These are phyloP conservation scores for Cinnamomum chago DNA, from an alignment of 164 flowering plant genomes.

Conservation along the genomic window DNA sequence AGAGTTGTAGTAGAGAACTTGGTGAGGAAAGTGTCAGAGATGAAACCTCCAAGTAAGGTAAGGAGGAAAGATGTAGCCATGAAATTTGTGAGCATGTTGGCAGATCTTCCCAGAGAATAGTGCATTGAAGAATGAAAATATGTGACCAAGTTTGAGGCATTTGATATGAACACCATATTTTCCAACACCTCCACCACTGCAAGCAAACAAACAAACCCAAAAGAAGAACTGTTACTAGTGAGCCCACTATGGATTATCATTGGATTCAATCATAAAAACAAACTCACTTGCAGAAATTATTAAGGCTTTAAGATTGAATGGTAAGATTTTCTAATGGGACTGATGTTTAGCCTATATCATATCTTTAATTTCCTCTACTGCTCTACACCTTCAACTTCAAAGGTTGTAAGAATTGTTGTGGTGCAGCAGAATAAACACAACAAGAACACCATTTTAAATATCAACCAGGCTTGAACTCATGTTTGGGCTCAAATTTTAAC, in stretches of 20 bases:
- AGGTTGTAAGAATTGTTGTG: neutral
- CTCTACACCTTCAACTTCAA: neutral
- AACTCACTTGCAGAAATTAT: too few relatives aligned
- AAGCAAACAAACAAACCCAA: neutral
- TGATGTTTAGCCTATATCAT: too few relatives aligned
- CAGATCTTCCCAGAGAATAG: constrained; percentile 25
- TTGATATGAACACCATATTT: constrained; percentile 38
- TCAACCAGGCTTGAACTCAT: too few relatives aligned
- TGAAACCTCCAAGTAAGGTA: constrained; percentile 31
- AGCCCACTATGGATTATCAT: neutral
- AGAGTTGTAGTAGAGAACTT: constrained; percentile 27
- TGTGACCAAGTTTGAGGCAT: constrained; percentile 34
- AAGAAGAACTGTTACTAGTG: neutral
- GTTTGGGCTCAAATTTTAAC: too few relatives aligned
- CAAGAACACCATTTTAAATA: too few relatives aligned
- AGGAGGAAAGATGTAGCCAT: constrained; percentile 31
- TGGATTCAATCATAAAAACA: too few relatives aligned
- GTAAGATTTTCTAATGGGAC: too few relatives aligned
- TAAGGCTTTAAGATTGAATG: too few relatives aligned
- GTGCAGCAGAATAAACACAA: too few relatives aligned
- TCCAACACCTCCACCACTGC: constrained; percentile 27
- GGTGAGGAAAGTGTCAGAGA: constrained; percentile 35
- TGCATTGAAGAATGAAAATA: constrained; percentile 34
- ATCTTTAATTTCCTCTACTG: neutral
- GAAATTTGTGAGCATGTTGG: constrained; percentile 42